These are phyloP conservation scores for Coccomyxa sp. DNA, from an alignment of 139 green algal species.

Conservation along the genomic window DNA sequence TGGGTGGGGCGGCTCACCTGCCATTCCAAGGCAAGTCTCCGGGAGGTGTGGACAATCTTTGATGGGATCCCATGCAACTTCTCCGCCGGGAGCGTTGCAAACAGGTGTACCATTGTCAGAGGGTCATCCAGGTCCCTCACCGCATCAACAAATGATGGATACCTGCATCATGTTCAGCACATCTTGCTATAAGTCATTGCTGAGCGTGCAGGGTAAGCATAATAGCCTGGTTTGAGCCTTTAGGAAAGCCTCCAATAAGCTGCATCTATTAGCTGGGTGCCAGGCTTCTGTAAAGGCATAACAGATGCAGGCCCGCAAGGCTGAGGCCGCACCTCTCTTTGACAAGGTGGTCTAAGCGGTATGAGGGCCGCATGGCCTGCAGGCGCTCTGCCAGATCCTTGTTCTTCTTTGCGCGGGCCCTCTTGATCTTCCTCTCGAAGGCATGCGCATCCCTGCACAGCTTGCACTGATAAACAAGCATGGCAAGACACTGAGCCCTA, in stretches of 20 bases:
- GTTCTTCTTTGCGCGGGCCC: conserved; percentile 78
- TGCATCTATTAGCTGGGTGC: too few species aligned
- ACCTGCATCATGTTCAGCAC: conserved; percentile 48
- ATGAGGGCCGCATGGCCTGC: conserved; percentile 48
- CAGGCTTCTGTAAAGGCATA: too few species aligned
- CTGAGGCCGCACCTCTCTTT: conserved; percentile 65
- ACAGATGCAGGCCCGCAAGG: too few species aligned
- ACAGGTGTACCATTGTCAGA: conserved; percentile 94
- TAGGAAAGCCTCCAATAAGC: too few species aligned
- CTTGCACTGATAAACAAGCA: not conserved
- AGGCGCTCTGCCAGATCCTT: conserved; percentile 64
- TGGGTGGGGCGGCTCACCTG: too few species aligned
- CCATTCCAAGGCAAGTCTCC: conserved; percentile 88
- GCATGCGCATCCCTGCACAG: conserved; percentile 31
- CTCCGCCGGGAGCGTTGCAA: conserved; percentile 85
- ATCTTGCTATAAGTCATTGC: not conserved
- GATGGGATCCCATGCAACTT: conserved; percentile 48
- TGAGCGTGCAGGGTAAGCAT: not conserved
- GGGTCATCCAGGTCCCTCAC: conserved; percentile 97
- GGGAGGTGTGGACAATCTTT: conserved; percentile 23
- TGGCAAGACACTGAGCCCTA: not conserved
- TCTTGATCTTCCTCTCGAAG: conserved; percentile 57
- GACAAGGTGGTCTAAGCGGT: conserved; percentile 93
- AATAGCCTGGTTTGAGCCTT: not conserved
- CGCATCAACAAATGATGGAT: conserved; percentile 96